Evolutionary conservation across 148 eudicot genomes (phyloP).

Genomic region (Cornus controversa): DNA sequence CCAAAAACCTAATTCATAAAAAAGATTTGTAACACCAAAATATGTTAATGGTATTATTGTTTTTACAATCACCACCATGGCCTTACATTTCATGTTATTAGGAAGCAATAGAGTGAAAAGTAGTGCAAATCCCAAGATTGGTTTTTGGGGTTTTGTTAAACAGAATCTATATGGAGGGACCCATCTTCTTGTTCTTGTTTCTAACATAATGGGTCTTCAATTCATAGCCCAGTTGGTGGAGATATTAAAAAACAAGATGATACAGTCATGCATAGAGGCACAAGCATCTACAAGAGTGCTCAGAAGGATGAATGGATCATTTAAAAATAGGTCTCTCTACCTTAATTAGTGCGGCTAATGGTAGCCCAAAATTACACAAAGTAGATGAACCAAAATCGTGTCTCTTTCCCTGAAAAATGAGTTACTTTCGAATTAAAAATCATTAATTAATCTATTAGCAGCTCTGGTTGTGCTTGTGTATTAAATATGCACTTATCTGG

Average conservation of each 20-base stretch:
- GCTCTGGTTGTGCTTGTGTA: too few relatives aligned
- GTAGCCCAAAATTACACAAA: too few relatives aligned
- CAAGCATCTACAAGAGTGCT: slow-evolving; percentile 9
- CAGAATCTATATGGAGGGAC: neutral
- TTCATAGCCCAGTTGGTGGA: neutral
- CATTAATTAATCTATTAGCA: too few relatives aligned
- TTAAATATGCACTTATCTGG: too few relatives aligned
- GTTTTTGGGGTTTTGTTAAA: neutral
- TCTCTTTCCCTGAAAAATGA: too few relatives aligned
- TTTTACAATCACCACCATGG: neutral
- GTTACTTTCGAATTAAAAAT: too few relatives aligned
- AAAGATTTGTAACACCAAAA: too few relatives aligned
- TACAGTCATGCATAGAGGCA: neutral
- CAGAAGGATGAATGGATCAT: slow-evolving; percentile 14
- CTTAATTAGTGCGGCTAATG: too few relatives aligned
- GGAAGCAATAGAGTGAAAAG: slow-evolving; percentile 11
- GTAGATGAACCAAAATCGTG: too few relatives aligned
- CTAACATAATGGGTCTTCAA: neutral
- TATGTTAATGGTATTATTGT: neutral
- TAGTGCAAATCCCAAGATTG: neutral
- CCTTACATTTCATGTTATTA: slow-evolving; percentile 3
- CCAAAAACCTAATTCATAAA: too few relatives aligned
- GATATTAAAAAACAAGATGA: neutral
- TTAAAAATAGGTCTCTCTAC: too few relatives aligned
- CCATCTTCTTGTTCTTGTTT: slow-evolving; percentile 1